Base-by-base conservation (phyloP, 2,329 filamentous ascomycete genomes). In the Thielaviopsis ethacetica region DNA sequence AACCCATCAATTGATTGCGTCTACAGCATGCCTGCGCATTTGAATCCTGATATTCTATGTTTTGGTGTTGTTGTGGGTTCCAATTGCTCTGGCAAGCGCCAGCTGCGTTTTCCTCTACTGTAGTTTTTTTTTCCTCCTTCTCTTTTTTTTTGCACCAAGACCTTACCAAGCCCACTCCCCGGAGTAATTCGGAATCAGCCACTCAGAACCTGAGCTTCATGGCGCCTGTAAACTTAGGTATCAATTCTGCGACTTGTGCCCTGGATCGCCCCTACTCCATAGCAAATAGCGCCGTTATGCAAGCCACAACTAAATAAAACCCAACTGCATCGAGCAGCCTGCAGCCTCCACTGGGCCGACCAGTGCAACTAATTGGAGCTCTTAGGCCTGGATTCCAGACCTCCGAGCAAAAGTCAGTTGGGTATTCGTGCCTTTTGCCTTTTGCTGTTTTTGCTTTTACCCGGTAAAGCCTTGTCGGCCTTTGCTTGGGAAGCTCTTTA, bases 211-310 rank as follows among this genome's bases (percentile, higher is more conserved):
- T 41, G 53, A 55, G 59, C 53, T 58, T 50, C 57, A 53, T 53
- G 56, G 21, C 41, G 56, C 59, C 59, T 61, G 56, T 61, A 61
- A 61, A 56, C 58, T 61, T 61, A 61, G 59, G 59, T 59, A 38
- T 58, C 59, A 61, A 61, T 26, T 61, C 56, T 56, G 30, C 49
- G n/a, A 47, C 51, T 58, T 34, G 30, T 61, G 56, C 34, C 58
- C 44, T 60, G 54, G 34, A 53, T 56, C 47, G 54, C 41, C 47
- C 47, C 38, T 44, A 44, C 38, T 44, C 44, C 24, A 60, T 38
- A 49, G 49, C 47, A 57, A 60, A 21, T 41, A 38, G 54, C 50
- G 41, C 47, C 53, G 7, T 49, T 19, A 21, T 49, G 44, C 44
- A 49, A 21, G n/a, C 44, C 44, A 49, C 17, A 44, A 15, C 17